Evolutionary conservation across 306 rosid genomes (phyloP), one percentile per base, ranked within the genome.

Genomic region (Oxytropis ochrocephala): DNA sequence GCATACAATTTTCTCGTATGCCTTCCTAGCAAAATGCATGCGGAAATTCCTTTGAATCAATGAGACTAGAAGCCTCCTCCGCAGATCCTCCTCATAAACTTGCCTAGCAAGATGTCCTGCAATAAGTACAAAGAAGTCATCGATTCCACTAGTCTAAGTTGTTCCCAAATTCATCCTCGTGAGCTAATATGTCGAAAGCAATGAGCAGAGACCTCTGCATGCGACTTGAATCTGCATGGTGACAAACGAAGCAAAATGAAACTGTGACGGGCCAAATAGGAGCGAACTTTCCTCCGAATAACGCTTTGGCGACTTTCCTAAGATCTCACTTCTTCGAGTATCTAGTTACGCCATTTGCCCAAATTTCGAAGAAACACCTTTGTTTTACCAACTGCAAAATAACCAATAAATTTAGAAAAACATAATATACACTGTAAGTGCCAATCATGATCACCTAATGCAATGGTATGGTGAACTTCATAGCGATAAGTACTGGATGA

Each of bases 311-410:
- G 99, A 91, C 73, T 82, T 88, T 67, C 99, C 99, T 63, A 95
- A 72, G 72, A 95, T 79, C 86, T 95, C 99, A 72, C 77, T 95
- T 78, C 99, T 91, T 44, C 80, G 95, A 11, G 88, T 81, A 83
- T 95, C 99, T 48, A 95, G 89, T 57, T 95, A 97, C 3, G 99
- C 99, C 99, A 95, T 91, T 81, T 95, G 99, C 63, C 99, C 99
- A 67, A 97, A n/a, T n/a, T 91, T 86, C 99, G 86, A 67, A 95
- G 96, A 79, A 95, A 95, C 67, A 91, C 91, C 84, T 95, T 95
- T 10, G 95, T 87, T 82, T 91, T 95, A 66, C 99, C 99, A 77
- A 95, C 87, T 82, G 69, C 80, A n/a, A 64, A 84, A 70, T 30
- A 74, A 75, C n/a, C 69, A 64, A 69, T 47, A 57, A 72, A 72